A percentile compares a stretch with the other conserved stretches of the same genome.
Conservation (phyloP, 345 rosid genomes). For the Gossypium arboreum region DNA sequence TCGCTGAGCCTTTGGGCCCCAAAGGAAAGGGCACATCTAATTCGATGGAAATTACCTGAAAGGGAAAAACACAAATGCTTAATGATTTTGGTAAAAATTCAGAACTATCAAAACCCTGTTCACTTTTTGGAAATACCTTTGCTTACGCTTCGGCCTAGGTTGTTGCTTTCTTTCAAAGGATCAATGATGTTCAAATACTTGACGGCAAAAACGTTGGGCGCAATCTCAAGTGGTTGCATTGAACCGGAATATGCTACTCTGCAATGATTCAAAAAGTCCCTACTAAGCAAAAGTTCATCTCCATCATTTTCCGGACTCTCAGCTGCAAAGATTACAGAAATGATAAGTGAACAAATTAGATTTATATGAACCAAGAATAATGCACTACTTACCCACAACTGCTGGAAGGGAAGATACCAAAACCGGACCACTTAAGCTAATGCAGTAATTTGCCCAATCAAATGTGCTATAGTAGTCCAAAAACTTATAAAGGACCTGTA, state of each 20-base stretch:
- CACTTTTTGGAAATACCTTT: conserved; percentile 45
- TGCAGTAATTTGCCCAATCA: conserved; percentile 69
- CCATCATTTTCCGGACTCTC: conserved; percentile 34
- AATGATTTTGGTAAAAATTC: background rate
- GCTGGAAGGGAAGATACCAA: conserved; percentile 52
- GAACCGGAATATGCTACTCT: conserved; percentile 44
- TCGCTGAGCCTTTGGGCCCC: conserved; percentile 55
- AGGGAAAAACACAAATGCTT: background rate
- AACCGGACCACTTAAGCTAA: conserved; percentile 63
- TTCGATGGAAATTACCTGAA: conserved; percentile 66
- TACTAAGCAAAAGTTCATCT: conserved; percentile 45
- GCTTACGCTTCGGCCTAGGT: conserved; percentile 87
- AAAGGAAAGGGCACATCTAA: conserved; percentile 55
- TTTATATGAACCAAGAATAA: background rate
- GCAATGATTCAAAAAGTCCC: conserved; percentile 52
- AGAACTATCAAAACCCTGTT: background rate
- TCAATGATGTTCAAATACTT: conserved; percentile 78
- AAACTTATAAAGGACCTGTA: conserved; percentile 65
- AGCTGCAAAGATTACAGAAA: conserved; percentile 25
- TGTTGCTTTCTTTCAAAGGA: conserved; percentile 77
- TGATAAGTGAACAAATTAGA: background rate
- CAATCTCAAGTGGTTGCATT: conserved; percentile 32
- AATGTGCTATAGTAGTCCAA: conserved; percentile 75
- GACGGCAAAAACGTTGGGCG: conserved; percentile 40
- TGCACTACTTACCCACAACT: conserved; percentile 42